Conservation (phyloP, 257 asterid genomes). For the Ajuga chamaepitys region DNA sequence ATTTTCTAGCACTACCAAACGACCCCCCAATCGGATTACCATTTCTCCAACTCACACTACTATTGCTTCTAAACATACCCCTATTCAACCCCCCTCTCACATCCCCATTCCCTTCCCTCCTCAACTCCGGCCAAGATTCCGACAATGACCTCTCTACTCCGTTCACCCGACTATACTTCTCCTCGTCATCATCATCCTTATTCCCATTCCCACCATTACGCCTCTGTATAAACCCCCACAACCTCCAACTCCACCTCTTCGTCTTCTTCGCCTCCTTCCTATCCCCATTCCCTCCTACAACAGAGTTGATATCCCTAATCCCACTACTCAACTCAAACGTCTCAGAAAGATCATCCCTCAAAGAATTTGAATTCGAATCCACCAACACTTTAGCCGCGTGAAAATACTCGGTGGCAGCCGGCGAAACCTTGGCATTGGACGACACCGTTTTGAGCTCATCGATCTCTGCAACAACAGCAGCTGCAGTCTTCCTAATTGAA, state of each 20-base stretch:
- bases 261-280: slow-evolving; percentile 52
- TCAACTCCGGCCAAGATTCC: slow-evolving; percentile 56
- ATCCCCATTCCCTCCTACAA: slow-evolving; percentile 49
- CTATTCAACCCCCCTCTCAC: slow-evolving; percentile 34
- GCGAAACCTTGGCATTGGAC: slow-evolving; percentile 49
- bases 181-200: slow-evolving; percentile 49
- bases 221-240: slow-evolving; percentile 58
- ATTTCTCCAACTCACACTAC: slow-evolving; percentile 79
- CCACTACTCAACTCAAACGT: slow-evolving; percentile 62
- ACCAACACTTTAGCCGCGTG: slow-evolving; percentile 40
- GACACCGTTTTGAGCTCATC: slow-evolving; percentile 58
- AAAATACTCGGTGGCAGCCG: slow-evolving; percentile 36
- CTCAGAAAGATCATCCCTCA: slow-evolving; percentile 73
- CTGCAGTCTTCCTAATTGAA: slow-evolving; percentile 75
- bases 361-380: slow-evolving; percentile 52
- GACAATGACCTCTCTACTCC: slow-evolving; percentile 74
- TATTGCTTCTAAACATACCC: slow-evolving; percentile 55
- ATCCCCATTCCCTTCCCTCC: slow-evolving; percentile 34
- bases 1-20: slow-evolving; percentile 47
- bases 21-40: slow-evolving; percentile 38
- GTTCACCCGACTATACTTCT: slow-evolving; percentile 40
- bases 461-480: slow-evolving; percentile 76
- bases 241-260: slow-evolving; percentile 62
- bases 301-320: slow-evolving; percentile 36
- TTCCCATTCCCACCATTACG: slow-evolving; percentile 33